A percentile compares a stretch with the other conserved stretches of the same genome.
Evolutionary conservation across 2,329 filamentous ascomycete species (phyloP).

Genomic region (Conoideocrella luteorostrata): DNA sequence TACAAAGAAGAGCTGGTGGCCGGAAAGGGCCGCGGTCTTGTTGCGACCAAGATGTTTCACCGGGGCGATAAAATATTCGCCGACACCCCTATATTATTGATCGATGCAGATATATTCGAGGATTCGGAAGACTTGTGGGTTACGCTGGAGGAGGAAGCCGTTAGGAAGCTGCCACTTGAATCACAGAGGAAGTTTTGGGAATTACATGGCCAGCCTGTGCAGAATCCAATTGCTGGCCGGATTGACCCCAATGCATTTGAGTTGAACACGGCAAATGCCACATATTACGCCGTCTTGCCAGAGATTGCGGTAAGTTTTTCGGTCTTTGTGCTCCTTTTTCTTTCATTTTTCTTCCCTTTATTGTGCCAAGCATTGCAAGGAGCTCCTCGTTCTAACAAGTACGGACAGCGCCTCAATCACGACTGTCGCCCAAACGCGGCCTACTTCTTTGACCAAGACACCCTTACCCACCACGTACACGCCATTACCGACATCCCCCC

Average conservation of each 20-base stretch:
- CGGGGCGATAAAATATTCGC: conserved; percentile 15
- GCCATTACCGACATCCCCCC: conserved; percentile 32
- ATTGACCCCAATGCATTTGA: conserved; percentile 13
- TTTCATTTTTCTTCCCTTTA: not conserved
- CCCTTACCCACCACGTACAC: conserved; percentile 32
- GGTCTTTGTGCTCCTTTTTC: not conserved
- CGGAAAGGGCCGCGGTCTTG: conserved; percentile 18
- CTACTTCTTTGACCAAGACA: conserved; percentile 33
- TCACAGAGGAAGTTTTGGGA: conserved; percentile 8
- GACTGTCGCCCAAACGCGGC: conserved; percentile 39
- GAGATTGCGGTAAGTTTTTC: conserved; percentile 12
- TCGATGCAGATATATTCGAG: conserved; percentile 6
- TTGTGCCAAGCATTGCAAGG: too few species aligned
- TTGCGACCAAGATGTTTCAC: conserved; percentile 18
- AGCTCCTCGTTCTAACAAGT: too few species aligned
- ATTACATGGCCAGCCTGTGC: conserved; percentile 2
- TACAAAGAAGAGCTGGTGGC: conserved; percentile 17
- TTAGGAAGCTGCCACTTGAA: conserved; percentile 5
- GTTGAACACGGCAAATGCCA: not conserved
- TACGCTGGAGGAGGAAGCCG: conserved; percentile 5
- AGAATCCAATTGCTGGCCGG: conserved; percentile 6
- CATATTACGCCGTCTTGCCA: conserved; percentile 8
- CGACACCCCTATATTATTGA: conserved; percentile 10
- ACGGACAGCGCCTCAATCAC: conserved; percentile 37
- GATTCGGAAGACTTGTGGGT: not conserved